Evolutionary conservation across 257 asterid genomes (phyloP), one percentile per base, ranked within the genome.

Genomic region (Perilla frutescens): DNA sequence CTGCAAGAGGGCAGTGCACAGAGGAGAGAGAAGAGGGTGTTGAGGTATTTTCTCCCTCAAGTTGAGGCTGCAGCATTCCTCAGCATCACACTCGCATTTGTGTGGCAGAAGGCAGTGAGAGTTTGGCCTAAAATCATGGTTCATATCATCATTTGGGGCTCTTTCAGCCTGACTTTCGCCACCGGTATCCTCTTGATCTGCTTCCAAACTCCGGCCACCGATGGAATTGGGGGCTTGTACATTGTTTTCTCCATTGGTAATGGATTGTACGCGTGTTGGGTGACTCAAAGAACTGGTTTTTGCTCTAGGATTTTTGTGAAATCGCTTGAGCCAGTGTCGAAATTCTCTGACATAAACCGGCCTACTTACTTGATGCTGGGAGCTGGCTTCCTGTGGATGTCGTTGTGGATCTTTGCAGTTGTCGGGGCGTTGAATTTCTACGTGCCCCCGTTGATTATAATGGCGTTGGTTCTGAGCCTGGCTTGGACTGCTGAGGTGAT

Each of bases 241-340:
- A 76, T 92, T 10, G 82, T 84, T 20, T 95, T 87, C 71, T 80
- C 99, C 7, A 83, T 95, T 40, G 98, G 98, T 5, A 88, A 90
- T 73, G 99, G 99, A 4, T 57, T 95, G 47, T 95, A 95, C 72
- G 92, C 99, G 2, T 92, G 98, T 80, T 95, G 98, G 99, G 97
- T 92, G 31, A 87, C 97, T 0, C 95, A 86, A 74, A 77, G 99
- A 71, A 84, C 90, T 7, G 72, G 90, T 32, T 91, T 90, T 69
- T 95, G 97, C 81, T 87, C 96, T 39, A 84, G 75, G 78, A 47
- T 95, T 44, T 84, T 95, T 41, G 47, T 83, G 47, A 89, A 90
- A 67, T 84, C 99, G 0, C 98, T 95, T 9, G 96, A 95, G 34
- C 98, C 98, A 0, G 98, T 83, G 1, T 66, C 98, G 0, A 95